A percentile compares a stretch with the other conserved stretches of the same genome.
These are phyloP conservation scores for Pseudocercospora cruenta DNA, from an alignment of 2,329 filamentous ascomycete species.

Conservation along the genomic window DNA sequence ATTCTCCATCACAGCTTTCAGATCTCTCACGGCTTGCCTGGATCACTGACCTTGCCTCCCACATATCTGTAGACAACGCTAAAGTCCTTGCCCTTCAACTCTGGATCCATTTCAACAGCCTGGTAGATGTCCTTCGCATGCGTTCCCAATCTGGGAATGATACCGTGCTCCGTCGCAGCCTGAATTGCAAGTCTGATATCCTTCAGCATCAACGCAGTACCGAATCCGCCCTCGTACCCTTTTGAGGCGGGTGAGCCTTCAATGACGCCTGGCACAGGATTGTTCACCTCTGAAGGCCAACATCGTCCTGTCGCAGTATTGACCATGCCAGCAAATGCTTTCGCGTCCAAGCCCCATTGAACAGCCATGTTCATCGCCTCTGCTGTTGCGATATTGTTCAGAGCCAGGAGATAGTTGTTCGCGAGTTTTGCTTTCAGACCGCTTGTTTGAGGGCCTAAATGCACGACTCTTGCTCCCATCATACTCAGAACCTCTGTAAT, in stretches of 20 bases:
- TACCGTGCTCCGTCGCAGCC: constrained; percentile 48
- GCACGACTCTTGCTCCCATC: constrained; percentile 86
- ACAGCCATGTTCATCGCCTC: constrained; percentile 70
- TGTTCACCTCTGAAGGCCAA: constrained; percentile 96
- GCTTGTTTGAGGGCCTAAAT: constrained; percentile 81
- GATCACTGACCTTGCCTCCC: constrained; percentile 39
- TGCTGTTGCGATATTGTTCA: constrained; percentile 80
- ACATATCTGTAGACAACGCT: constrained; percentile 56
- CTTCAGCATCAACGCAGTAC: constrained; percentile 54
- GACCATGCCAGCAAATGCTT: constrained; percentile 79
- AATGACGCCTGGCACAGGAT: constrained; percentile 85
- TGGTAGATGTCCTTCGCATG: constrained; percentile 52
- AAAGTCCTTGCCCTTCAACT: constrained; percentile 55
- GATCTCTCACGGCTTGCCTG: not conserved
- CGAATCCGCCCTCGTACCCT: constrained; percentile 64
- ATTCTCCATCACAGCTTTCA: not conserved
- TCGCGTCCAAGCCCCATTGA: constrained; percentile 64
- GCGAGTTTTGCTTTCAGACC: constrained; percentile 91
- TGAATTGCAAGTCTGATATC: constrained; percentile 54
- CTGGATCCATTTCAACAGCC: constrained; percentile 46
- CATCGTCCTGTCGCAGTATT: constrained; percentile 92
- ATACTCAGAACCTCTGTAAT: constrained; percentile 70
- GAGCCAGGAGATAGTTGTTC: constrained; percentile 94
- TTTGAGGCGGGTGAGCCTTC: constrained; percentile 73
- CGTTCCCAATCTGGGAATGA: constrained; percentile 51